Evolutionary conservation across 108 stramenopile species (phyloP).

Genomic region (Mediolabrus comicus): DNA sequence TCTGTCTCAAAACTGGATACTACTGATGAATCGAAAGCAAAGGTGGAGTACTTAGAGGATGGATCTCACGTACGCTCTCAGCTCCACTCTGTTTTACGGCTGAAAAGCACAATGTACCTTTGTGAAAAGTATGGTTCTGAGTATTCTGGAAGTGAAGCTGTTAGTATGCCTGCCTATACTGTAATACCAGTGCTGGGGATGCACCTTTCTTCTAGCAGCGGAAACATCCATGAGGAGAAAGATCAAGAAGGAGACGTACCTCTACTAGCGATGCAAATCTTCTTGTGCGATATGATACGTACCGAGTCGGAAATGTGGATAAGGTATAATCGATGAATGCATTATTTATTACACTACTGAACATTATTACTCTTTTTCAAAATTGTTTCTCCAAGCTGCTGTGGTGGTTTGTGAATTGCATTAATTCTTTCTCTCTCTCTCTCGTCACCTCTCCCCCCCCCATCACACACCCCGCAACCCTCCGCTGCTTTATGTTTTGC

Average conservation of each 20-base stretch:
- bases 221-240: neutral
- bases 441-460: neutral
- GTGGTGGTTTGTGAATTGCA: neutral
- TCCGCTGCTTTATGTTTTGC: neutral
- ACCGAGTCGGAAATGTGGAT: slow-evolving; percentile 78
- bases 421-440: neutral
- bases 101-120: slow-evolving; percentile 16
- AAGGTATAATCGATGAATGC: slow-evolving; percentile 10
- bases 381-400: no score
- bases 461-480: neutral
- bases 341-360: neutral
- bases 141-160: neutral
- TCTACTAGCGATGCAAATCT: slow-evolving; percentile 67
- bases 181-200: slow-evolving; percentile 61
- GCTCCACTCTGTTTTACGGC: slow-evolving; percentile 29
- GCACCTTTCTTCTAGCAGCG: slow-evolving; percentile 23
- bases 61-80: slow-evolving; percentile 39
- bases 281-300: slow-evolving; percentile 58
- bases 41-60: slow-evolving; percentile 33
- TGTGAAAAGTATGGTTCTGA: neutral
- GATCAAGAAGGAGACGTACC: neutral
- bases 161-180: slow-evolving; percentile 46
- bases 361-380: no score
- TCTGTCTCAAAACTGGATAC: neutral
- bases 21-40: neutral